Conservation (phyloP, 2,329 filamentous ascomycete species). For the Huntiella moniliformis region DNA sequence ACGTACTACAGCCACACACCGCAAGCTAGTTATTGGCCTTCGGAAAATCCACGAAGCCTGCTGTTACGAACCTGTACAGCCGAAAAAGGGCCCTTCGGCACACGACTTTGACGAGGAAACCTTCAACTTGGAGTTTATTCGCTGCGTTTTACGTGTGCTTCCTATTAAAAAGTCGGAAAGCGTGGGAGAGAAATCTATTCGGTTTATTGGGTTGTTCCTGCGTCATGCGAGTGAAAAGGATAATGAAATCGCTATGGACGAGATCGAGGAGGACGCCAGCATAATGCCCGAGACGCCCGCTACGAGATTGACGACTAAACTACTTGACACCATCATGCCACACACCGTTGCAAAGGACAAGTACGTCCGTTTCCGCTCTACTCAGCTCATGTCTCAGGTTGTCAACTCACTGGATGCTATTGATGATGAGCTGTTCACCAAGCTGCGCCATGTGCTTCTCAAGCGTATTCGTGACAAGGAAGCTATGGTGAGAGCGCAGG, state of each 20-base stretch:
- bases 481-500: slow-evolving; percentile 76
- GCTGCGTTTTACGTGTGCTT: slow-evolving; percentile 67
- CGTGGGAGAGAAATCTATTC: slow-evolving; percentile 67
- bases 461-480: slow-evolving; percentile 89
- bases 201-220: slow-evolving; percentile 77
- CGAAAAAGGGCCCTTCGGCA: slow-evolving; percentile 28
- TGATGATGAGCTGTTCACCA: slow-evolving; percentile 77
- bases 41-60: slow-evolving; percentile 83
- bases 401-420: slow-evolving; percentile 85
- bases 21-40: slow-evolving; percentile 72
- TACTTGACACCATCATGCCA: slow-evolving; percentile 56
- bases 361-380: slow-evolving; percentile 71
- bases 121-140: slow-evolving; percentile 70
- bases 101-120: slow-evolving; percentile 65
- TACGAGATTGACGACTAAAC: slow-evolving; percentile 53
- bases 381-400: slow-evolving; percentile 76
- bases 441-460: slow-evolving; percentile 58
- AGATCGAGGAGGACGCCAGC: slow-evolving; percentile 48
- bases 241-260: slow-evolving; percentile 44
- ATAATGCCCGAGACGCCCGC: slow-evolving; percentile 68
- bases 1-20: slow-evolving; percentile 70
- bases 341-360: slow-evolving; percentile 82
- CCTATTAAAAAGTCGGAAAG: slow-evolving; percentile 80
- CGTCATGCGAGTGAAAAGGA: slow-evolving; percentile 53
- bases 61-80: slow-evolving; percentile 40